A percentile compares a stretch with the other conserved stretches of the same genome.
Evolutionary conservation across 352 stramenopile genomes (phyloP).

Genomic region (Globisporangium viniferum): DNA sequence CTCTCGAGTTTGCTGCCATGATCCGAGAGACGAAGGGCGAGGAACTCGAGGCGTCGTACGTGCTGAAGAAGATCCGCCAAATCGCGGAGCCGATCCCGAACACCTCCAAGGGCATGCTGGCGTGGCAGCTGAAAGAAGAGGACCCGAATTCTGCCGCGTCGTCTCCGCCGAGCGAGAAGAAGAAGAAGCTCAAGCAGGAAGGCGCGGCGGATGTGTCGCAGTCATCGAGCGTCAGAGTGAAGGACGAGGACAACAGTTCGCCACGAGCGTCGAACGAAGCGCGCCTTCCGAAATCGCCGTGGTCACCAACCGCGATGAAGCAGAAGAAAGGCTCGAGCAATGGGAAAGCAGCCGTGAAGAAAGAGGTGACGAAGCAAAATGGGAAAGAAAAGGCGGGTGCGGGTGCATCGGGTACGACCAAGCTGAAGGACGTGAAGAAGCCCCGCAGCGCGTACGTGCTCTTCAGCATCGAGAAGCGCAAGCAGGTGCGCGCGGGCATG

Average conservation of each 20-base stretch:
- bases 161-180: constrained; percentile 28
- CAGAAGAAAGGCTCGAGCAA: constrained; percentile 28
- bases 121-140: constrained; percentile 53
- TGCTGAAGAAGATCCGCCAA: constrained; percentile 71
- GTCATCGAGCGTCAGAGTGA: constrained; percentile 22
- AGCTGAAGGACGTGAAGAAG: constrained; percentile 31
- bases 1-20: constrained; percentile 60
- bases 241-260: constrained; percentile 20
- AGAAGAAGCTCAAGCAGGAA: constrained; percentile 50
- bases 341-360: constrained; percentile 35
- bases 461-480: constrained; percentile 58
- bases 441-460: constrained; percentile 67
- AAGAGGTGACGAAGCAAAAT: not conserved
- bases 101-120: constrained; percentile 42
- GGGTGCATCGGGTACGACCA: no score
- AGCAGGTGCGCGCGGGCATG: constrained; percentile 49
- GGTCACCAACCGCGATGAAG: constrained; percentile 72
- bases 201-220: constrained; percentile 29
- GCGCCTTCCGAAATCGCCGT: constrained; percentile 56
- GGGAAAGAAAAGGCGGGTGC: not conserved
- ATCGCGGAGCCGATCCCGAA: constrained; percentile 52
- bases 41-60: constrained; percentile 57
- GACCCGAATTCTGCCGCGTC: constrained; percentile 11
- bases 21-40: constrained; percentile 36
- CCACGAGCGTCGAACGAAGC: not conserved